Conservation (phyloP, 148 eudicot genomes). For the Pouteria glomerata region DNA sequence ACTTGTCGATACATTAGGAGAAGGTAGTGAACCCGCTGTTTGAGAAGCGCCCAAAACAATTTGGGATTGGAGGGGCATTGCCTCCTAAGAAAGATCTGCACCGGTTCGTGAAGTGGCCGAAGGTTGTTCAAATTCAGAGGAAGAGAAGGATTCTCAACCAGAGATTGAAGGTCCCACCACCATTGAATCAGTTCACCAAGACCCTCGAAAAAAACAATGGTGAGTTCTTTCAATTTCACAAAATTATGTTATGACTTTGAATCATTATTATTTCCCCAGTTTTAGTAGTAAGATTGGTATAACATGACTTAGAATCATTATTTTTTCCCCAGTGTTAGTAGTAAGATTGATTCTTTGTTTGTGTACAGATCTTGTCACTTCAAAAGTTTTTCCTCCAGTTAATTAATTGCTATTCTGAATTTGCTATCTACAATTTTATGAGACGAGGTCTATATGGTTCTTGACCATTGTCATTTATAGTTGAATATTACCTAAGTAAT, state of each 20-base stretch:
- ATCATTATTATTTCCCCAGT: neutral
- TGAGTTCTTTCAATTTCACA: neutral
- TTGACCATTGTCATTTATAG: no score
- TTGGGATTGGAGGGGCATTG: conserved; percentile 50
- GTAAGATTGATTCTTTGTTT: no score
- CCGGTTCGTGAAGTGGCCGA: conserved; percentile 48
- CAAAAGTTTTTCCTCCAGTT: no score
- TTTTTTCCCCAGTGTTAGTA: no score
- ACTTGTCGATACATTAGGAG: conserved; percentile 14
- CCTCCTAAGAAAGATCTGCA: conserved; percentile 52
- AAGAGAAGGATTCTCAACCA: conserved; percentile 49
- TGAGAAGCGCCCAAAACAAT: conserved; percentile 47
- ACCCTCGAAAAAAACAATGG: conserved; percentile 52
- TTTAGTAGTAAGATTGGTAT: neutral
- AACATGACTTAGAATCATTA: neutral
- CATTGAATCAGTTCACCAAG: conserved; percentile 50
- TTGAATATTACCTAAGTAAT: no score
- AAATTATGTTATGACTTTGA: neutral
- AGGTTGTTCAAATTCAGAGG: conserved; percentile 50
- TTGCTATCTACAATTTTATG: no score
- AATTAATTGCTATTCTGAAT: no score
- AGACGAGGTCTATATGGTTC: no score
- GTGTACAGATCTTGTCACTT: no score
- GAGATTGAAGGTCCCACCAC: conserved; percentile 52
- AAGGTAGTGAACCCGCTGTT: conserved; percentile 44